phyloP scores from a whole-genome alignment of 495 filamentous ascomycete species.

The Melanomma pulvis-pyrius region DNA sequence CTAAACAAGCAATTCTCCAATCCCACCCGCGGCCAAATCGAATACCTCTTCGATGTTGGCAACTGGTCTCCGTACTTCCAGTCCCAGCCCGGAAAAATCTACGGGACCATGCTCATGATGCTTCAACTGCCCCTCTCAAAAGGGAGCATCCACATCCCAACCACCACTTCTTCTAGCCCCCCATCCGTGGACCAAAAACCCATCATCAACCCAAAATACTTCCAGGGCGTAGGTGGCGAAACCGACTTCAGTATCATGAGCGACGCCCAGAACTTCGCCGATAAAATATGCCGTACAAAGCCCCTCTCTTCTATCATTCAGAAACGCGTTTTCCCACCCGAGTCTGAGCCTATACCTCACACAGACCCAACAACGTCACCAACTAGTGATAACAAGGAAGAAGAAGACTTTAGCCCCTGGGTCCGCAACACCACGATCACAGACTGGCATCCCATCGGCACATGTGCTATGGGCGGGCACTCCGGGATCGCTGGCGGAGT shows the following conservation, averaged over 20 bases:
- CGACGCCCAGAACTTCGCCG: conserved; percentile 47
- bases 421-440: conserved; percentile 10
- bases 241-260: conserved; percentile 52
- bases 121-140: conserved; percentile 46
- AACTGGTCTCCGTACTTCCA: conserved; percentile 53
- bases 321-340: conserved; percentile 46
- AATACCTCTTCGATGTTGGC: conserved; percentile 47
- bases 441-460: background rate
- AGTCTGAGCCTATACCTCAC: background rate
- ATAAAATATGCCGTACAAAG: conserved; percentile 49
- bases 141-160: conserved; percentile 26
- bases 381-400: background rate
- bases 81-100: conserved; percentile 51
- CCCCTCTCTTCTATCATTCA: conserved; percentile 51
- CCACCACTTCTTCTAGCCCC: background rate
- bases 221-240: conserved; percentile 42
- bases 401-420: conserved; percentile 48
- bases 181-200: conserved; percentile 38
- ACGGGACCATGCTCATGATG: conserved; percentile 57
- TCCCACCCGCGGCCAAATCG: conserved; percentile 51
- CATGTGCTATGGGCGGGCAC: conserved; percentile 39
- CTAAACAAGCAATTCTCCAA: conserved; percentile 45
- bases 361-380: background rate
- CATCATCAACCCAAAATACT: conserved; percentile 54
- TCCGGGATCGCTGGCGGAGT: conserved; percentile 14